Base-by-base conservation (phyloP, 2,329 filamentous ascomycete genomes). In the Colletotrichum gloeosporioides region DNA sequence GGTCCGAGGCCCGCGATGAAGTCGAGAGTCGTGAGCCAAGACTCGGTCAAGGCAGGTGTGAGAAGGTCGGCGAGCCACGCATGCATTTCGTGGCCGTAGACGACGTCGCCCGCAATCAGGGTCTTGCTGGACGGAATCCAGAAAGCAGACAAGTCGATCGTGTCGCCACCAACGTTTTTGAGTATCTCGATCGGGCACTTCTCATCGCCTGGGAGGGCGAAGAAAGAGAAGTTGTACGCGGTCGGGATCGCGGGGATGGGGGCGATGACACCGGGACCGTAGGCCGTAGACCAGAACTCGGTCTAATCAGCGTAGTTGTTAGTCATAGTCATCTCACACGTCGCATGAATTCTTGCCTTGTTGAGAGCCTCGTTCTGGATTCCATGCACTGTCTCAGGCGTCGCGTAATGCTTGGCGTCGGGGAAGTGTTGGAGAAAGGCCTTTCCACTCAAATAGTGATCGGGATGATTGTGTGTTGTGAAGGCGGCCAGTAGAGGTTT, bases 31-130 rank as follows among this genome's bases (percentile, higher is more conserved):
- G 68, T 44, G 18, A 77, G 75, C 72, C 72, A 75, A 6, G 75
- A 68, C 16, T 57, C 9, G 2, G 68, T 77, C 8, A 77, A 59
- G 10, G 62, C 72, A 1, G 75, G 75, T 1, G 75, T 65, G 2
- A 77, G 34, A 5, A 77, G 64, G 36, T 77, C 76, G 27, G 68
- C 76, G 4, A 77, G 72, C 76, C 76, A 77, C 12, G 57, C 32
- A 53, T 77, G 76, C 55, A 75, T 44, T 31, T 64, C 25, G 36
- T 66, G 76, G 34, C 72, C n/a, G 57, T 72, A 75, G 34, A 77
- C 69, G 16, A 68, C 32, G 69, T 75, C 72, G 1, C 75, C 75
- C 0, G 75, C 72, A 25, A 77, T 72, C 27, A 75, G n/a, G 18
- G 72, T 72, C 34, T 32, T 36, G 13, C 18, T 69, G 3, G 63